A percentile compares a stretch with the other conserved stretches of the same genome.
Evolutionary conservation across 1,284 basidiomycete genomes (phyloP).

Genomic region (Irpex rosettiformis): DNA sequence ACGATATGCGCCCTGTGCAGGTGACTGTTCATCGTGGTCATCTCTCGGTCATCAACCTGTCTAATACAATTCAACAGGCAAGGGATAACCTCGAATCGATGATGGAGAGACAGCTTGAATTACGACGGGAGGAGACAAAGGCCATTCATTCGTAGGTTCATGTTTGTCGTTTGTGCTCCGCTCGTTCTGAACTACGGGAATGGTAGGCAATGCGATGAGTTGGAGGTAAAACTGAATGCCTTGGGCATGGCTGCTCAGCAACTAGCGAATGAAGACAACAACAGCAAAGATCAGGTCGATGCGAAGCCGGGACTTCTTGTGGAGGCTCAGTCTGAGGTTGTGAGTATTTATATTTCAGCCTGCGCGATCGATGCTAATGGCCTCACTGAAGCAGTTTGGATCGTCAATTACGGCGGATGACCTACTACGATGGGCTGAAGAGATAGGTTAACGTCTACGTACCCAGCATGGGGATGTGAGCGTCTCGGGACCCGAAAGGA

Average conservation of each 20-base stretch:
- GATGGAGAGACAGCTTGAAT: conserved; percentile 71
- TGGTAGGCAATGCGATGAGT: conserved; percentile 60
- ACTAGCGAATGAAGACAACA: conserved; percentile 4
- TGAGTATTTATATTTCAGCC: not conserved
- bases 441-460: conserved; percentile 28
- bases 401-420: conserved; percentile 34
- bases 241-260: conserved; percentile 39
- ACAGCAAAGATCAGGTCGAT: not conserved
- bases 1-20: conserved; percentile 79
- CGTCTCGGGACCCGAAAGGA: too few relatives aligned
- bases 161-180: not conserved
- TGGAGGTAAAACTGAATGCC: conserved; percentile 58
- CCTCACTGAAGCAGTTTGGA: not conserved
- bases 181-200: not conserved
- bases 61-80: conserved; percentile 39
- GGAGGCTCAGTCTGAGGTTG: not conserved
- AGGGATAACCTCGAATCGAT: conserved; percentile 69
- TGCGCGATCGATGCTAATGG: not conserved
- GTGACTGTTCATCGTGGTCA: conserved; percentile 30
- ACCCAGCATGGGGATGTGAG: too few relatives aligned
- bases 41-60: not conserved
- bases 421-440: conserved; percentile 62
- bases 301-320: not conserved
- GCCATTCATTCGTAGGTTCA: conserved; percentile 55
- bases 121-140: conserved; percentile 64